Conservation (phyloP, 2,329 filamentous ascomycete genomes). For the Didymella sp. region DNA sequence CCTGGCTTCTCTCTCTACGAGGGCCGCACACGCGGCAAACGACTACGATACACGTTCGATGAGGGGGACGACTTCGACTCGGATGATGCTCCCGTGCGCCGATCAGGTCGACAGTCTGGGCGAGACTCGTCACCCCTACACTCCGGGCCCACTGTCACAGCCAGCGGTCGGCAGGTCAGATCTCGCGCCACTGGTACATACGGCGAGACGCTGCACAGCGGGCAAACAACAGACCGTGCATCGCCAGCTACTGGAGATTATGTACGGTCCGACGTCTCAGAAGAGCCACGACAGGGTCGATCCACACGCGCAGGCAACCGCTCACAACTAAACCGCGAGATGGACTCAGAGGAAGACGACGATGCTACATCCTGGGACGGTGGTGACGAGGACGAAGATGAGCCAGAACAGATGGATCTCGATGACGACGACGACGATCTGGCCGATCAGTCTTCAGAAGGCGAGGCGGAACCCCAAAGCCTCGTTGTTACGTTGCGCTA, state of each 20-base stretch:
- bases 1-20: conserved; percentile 93
- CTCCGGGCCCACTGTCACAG: conserved; percentile 71
- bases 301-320: conserved; percentile 48
- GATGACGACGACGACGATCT: conserved; percentile 63
- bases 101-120: conserved; percentile 72
- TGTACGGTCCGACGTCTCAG: conserved; percentile 54
- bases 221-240: conserved; percentile 54
- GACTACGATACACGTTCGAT: conserved; percentile 94
- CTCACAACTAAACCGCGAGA: conserved; percentile 38
- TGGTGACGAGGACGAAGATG: conserved; percentile 65
- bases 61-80: conserved; percentile 84
- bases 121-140: conserved; percentile 75
- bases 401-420: conserved; percentile 67
- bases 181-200: conserved; percentile 68
- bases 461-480: conserved; percentile 54
- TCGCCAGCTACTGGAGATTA: conserved; percentile 54
- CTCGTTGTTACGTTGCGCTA: conserved; percentile 74
- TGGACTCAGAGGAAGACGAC: conserved; percentile 71
- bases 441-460: conserved; percentile 48
- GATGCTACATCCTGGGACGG: conserved; percentile 71
- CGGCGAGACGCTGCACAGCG: conserved; percentile 66
- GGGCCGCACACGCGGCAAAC: conserved; percentile 93
- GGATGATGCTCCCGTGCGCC: conserved; percentile 70
- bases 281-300: conserved; percentile 57
- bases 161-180: conserved; percentile 85